These are phyloP conservation scores for Fusarium xyrophilum DNA, from an alignment of 2,329 filamentous ascomycete genomes.

Conservation along the genomic window DNA sequence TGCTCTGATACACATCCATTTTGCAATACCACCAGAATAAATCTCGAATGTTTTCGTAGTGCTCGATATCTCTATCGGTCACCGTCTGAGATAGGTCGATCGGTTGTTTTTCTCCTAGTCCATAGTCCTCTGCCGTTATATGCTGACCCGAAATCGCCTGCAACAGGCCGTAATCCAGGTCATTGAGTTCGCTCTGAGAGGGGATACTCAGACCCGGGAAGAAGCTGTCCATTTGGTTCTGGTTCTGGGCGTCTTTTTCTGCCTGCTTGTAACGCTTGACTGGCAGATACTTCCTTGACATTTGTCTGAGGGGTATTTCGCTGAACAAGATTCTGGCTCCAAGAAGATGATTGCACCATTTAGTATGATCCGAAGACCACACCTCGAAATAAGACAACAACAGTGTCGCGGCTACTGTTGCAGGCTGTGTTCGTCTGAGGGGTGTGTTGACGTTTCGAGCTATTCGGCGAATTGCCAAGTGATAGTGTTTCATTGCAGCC, in stretches of 20 bases:
- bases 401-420: constrained; percentile 86
- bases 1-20: constrained; percentile 90
- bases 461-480: constrained; percentile 80
- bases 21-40: constrained; percentile 96
- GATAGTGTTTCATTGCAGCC: constrained; percentile 90
- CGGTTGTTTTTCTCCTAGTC: constrained; percentile 43
- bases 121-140: constrained; percentile 50
- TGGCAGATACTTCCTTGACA: constrained; percentile 74
- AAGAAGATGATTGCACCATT: constrained; percentile 92
- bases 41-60: constrained; percentile 82
- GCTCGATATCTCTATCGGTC: constrained; percentile 73
- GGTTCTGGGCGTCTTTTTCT: constrained; percentile 46
- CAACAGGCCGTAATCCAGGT: constrained; percentile 53
- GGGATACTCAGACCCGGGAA: constrained; percentile 36
- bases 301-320: constrained; percentile 79
- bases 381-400: constrained; percentile 92
- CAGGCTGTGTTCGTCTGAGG: constrained; percentile 72
- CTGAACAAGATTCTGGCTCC: constrained; percentile 82
- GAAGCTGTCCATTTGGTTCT: constrained; percentile 44
- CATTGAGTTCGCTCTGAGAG: constrained; percentile 42
- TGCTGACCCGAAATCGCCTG: constrained; percentile 50
- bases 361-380: constrained; percentile 90
- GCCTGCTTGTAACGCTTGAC: constrained; percentile 57
- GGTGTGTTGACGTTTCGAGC: constrained; percentile 76
- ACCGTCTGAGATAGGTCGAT: constrained; percentile 37